Conservation (phyloP, 176 grass and related monocot species). For the Phoenix dactylifera region DNA sequence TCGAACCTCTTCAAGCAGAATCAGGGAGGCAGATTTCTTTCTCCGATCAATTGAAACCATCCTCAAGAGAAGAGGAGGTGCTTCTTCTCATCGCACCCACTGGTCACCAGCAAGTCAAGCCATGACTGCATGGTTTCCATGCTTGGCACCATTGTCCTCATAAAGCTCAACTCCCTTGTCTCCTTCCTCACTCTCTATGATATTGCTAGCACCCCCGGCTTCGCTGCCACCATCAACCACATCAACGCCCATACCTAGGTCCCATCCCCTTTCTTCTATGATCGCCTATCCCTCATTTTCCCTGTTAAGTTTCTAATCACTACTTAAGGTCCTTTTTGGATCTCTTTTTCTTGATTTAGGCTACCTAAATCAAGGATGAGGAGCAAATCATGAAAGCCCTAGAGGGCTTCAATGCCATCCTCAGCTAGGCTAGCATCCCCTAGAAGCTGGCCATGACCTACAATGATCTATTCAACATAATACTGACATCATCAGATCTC, state of each 20-base stretch:
- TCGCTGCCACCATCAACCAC: constrained; percentile 28
- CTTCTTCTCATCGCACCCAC: constrained; percentile 1
- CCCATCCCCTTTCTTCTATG: neutral
- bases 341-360: constrained; percentile 8
- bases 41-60: too few species aligned
- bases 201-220: constrained; percentile 30
- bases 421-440: constrained; percentile 35
- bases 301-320: neutral
- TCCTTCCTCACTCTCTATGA: constrained; percentile 33
- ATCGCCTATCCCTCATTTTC: too few species aligned
- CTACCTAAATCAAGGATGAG: constrained; percentile 16
- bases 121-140: constrained; percentile 28
- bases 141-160: constrained; percentile 34
- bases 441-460: constrained; percentile 40
- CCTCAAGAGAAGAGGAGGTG: too few species aligned
- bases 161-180: constrained; percentile 42
- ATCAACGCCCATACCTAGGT: constrained; percentile 37
- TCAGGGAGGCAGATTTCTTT: too few species aligned
- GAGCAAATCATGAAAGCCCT: constrained; percentile 30
- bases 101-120: neutral
- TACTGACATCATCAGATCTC: constrained; percentile 38
- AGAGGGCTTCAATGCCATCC: constrained; percentile 29
- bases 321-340: neutral
- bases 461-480: constrained; percentile 53
- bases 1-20: too few species aligned